Evolutionary conservation across 192 early-diverging fungal species (phyloP).

Genomic region (Hyaloraphidium curvatum): DNA sequence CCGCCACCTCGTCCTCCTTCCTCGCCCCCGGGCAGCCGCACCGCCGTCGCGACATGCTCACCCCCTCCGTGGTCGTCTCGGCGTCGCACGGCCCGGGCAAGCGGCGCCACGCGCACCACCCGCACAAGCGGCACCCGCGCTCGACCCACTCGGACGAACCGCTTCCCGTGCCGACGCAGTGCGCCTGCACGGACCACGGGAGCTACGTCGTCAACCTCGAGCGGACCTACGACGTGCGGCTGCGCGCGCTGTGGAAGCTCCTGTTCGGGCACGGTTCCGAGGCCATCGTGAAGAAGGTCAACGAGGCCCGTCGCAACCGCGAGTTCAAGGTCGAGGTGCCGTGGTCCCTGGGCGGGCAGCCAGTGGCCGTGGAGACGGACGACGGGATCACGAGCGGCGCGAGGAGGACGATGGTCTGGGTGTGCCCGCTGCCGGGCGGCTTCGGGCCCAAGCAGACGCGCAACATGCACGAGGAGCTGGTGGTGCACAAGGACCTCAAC

Average conservation of each 20-base stretch:
- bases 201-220: background rate
- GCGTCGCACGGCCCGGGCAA: too few relatives aligned
- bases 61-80: too few relatives aligned
- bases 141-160: too few relatives aligned
- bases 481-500: background rate
- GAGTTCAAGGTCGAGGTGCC: background rate
- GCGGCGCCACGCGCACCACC: too few relatives aligned
- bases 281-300: background rate
- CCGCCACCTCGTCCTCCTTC: too few relatives aligned
- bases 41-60: too few relatives aligned
- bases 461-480: background rate
- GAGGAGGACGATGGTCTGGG: background rate
- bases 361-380: background rate
- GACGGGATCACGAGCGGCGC: background rate
- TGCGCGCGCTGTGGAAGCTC: background rate
- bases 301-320: background rate
- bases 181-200: constrained; percentile 1
- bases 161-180: background rate
- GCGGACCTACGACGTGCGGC: background rate
- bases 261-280: background rate
- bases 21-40: too few relatives aligned
- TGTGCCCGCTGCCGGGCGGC: background rate
- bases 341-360: background rate
- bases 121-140: too few relatives aligned
- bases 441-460: background rate